Conservation (phyloP, 2,329 filamentous ascomycete genomes). For the Dactylellina cionopaga region DNA sequence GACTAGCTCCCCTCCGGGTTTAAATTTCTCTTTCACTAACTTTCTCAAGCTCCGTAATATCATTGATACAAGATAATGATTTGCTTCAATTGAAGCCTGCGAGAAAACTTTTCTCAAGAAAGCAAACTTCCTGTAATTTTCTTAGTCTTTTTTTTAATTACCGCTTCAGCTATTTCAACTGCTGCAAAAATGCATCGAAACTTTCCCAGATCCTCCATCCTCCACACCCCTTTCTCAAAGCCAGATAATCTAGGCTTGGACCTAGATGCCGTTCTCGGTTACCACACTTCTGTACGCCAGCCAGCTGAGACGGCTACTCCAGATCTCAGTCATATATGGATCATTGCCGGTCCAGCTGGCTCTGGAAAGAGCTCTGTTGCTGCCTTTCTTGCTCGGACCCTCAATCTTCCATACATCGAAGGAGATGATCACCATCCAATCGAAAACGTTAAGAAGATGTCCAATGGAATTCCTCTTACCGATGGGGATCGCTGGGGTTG, state of each 20-base stretch:
- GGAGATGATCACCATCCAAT: slow-evolving; percentile 75
- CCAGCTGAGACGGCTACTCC: slow-evolving; percentile 16
- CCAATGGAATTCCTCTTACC: slow-evolving; percentile 80
- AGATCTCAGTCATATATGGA: slow-evolving; percentile 64
- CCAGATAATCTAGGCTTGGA: slow-evolving; percentile 48
- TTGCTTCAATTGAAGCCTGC: not conserved
- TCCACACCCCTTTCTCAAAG: slow-evolving; percentile 49
- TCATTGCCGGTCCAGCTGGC: slow-evolving; percentile 67
- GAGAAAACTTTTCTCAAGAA: not conserved
- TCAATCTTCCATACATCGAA: slow-evolving; percentile 66
- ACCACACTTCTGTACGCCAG: slow-evolving; percentile 34
- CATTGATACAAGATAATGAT: slow-evolving; percentile 32
- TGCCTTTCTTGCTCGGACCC: slow-evolving; percentile 61
- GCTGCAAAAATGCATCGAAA: slow-evolving; percentile 35
- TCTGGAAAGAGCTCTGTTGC: slow-evolving; percentile 68
- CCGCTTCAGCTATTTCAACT: not conserved
- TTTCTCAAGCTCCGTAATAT: slow-evolving; percentile 19
- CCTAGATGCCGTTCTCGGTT: slow-evolving; percentile 39
- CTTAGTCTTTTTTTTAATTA: slow-evolving; percentile 8
- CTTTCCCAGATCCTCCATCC: slow-evolving; percentile 46
- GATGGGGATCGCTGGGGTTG: slow-evolving; percentile 98
- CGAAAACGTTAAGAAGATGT: slow-evolving; percentile 92
- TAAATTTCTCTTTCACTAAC: slow-evolving; percentile 42
- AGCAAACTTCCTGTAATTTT: too few relatives aligned
- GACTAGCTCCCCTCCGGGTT: slow-evolving; percentile 33